Evolutionary conservation across 805 yeast species (phyloP).

Genomic region (Danielia oregonensis): DNA sequence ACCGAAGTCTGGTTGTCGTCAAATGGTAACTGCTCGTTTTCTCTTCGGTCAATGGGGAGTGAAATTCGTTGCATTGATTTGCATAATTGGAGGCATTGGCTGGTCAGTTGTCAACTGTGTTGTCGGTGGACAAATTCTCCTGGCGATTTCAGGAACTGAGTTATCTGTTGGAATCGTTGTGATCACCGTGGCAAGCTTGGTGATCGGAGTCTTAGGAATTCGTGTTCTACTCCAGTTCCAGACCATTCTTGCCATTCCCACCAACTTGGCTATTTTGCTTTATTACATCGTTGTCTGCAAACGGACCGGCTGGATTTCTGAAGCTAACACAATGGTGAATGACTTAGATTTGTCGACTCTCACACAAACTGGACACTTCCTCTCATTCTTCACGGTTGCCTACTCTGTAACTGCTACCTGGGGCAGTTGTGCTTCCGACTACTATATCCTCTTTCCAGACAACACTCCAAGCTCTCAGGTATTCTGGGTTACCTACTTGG

Average conservation of each 20-base stretch:
- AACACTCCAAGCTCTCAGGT: conserved; percentile 23
- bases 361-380: conserved; percentile 29
- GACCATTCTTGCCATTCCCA: conserved; percentile 26
- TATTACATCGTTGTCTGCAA: conserved; percentile 30
- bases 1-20: conserved; percentile 35
- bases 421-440: conserved; percentile 35
- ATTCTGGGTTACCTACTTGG: conserved; percentile 26
- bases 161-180: conserved; percentile 15
- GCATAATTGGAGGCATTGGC: conserved; percentile 32
- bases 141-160: conserved; percentile 10
- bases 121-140: conserved; percentile 33
- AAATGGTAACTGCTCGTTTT: conserved; percentile 34
- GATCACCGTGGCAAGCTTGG: conserved; percentile 22
- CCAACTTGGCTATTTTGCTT: conserved; percentile 25
- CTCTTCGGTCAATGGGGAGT: conserved; percentile 36
- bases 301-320: conserved; percentile 16
- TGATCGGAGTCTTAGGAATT: conserved; percentile 33
- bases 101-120: conserved; percentile 40
- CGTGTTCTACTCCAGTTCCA: conserved; percentile 27
- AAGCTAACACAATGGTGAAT: conserved; percentile 15
- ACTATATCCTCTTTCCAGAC: conserved; percentile 31
- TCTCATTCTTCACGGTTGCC: conserved; percentile 33
- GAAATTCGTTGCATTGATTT: conserved; percentile 26
- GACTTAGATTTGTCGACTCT: conserved; percentile 9
- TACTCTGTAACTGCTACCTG: conserved; percentile 35